Base-by-base conservation (phyloP, 1,284 basidiomycete genomes). In the Meripilus lineatus region DNA sequence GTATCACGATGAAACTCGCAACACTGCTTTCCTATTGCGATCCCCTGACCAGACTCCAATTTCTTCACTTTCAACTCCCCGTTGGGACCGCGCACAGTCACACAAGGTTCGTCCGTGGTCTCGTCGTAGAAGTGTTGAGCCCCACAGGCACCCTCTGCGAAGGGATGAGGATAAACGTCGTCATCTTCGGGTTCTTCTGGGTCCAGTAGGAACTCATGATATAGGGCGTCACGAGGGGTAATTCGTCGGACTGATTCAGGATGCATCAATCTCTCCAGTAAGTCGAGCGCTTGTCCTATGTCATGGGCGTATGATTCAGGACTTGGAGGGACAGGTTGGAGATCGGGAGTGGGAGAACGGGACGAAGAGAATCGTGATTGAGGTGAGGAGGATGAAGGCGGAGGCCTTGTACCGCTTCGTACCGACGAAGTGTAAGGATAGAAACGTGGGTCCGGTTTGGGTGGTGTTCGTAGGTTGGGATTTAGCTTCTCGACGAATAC, bases 401-500 rank as follows among this genome's bases (percentile, higher is more conserved):
- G 22, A 43, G 48, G 25, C 25, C 22, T 8, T 23, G 40, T 20
- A 22, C 13, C 28, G 15, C n/a, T 23, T 4, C 21, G 21, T 20
- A 20, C 23, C 6, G 14, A 14, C 36, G 36, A 38, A 63, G 6
- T 54, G 52, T 79, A 74, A 1, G 82, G 82, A 51, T 77, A 82
- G 52, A 68, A 79, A 15, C 64, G 67, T 17, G 68, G 57, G 50
- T 83, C 72, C 1, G 71, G 69, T 49, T 67, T 63, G 26, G 70
- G 74, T 0, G 81, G 78, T 5, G 71, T 72, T 54, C 77, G 77
- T 20, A 94, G 64, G 32, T 78, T 68, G 1, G 89, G 90, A 55
- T 94, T 94, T 47, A 89, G 79, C 38, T 68, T 76, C 51, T 83
- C 74, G 34, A 93, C 81, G 47, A 95, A 81, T 7, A 81, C 74